These are phyloP conservation scores for Fragaria vesca DNA, from an alignment of 306 rosid genomes.

Conservation along the genomic window DNA sequence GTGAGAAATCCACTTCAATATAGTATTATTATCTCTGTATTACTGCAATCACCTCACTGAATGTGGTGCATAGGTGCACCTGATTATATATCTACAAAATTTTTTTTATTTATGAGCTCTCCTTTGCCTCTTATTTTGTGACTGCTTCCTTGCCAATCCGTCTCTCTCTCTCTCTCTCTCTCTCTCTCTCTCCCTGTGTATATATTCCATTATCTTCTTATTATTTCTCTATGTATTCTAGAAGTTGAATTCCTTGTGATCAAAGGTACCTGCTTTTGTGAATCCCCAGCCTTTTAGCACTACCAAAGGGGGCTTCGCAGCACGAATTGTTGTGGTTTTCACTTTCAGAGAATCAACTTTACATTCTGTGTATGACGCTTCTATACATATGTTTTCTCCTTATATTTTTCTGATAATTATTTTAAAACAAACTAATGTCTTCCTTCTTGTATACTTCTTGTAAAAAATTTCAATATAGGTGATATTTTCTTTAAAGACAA, in stretches of 20 bases:
- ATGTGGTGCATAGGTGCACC: constrained; percentile 23
- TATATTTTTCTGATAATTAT: neutral
- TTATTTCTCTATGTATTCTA: neutral
- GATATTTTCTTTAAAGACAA: neutral
- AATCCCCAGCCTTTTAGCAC: constrained; percentile 12
- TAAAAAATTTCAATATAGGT: neutral
- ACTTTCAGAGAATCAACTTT: neutral
- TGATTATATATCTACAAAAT: neutral
- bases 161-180: neutral
- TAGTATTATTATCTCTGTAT: constrained; percentile 5
- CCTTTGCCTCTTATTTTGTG: constrained; percentile 12
- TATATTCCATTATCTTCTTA: neutral
- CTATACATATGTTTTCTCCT: neutral
- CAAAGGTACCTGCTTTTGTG: constrained; percentile 5
- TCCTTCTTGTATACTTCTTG: neutral
- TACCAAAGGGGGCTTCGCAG: neutral
- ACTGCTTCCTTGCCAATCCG: constrained; percentile 4
- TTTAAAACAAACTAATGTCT: neutral
- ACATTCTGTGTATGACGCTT: neutral
- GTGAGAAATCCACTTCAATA: constrained; percentile 7
- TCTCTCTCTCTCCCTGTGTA: neutral
- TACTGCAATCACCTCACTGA: constrained; percentile 17
- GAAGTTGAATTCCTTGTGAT: constrained; percentile 1
- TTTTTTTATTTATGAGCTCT: neutral
- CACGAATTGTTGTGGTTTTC: neutral